phyloP scores from a whole-genome alignment of 75 land plant genomes.

The Ceratopteris richardii region DNA sequence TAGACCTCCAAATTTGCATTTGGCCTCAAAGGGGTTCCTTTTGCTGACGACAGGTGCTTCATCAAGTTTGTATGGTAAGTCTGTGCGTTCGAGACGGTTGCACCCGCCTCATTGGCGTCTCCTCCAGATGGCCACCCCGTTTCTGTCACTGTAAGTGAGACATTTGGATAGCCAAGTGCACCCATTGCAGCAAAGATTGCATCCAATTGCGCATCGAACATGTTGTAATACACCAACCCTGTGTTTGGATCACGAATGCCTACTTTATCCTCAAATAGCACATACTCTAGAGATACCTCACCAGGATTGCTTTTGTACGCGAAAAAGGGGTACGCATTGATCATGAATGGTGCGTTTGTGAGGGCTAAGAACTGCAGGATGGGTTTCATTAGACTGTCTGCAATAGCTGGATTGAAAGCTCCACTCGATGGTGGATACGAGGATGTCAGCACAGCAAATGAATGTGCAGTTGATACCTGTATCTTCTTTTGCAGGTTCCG shows the following conservation, averaged over 20 bases:
- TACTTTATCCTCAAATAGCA: conserved; percentile 27
- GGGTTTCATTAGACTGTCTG: conserved; percentile 18
- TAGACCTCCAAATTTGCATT: conserved; percentile 28
- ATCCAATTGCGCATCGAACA: conserved; percentile 69
- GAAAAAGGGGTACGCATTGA: conserved; percentile 67
- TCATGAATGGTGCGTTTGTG: conserved; percentile 38
- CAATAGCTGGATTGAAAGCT: conserved; percentile 16
- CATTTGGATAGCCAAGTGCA: conserved; percentile 18
- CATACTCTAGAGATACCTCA: conserved; percentile 34
- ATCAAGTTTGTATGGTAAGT: conserved; percentile 38
- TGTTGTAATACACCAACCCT: conserved; percentile 37
- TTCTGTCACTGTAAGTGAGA: conserved; percentile 44
- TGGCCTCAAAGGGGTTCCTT: conserved; percentile 61
- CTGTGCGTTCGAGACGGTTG: conserved; percentile 44
- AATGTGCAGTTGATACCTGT: conserved; percentile 41
- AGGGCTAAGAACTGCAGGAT: conserved; percentile 32
- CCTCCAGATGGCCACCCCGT: conserved; percentile 84
- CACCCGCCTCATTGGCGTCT: conserved; percentile 33
- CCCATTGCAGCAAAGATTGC: conserved; percentile 41
- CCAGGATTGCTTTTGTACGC: conserved; percentile 38
- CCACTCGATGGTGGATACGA: conserved; percentile 51
- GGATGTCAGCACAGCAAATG: conserved; percentile 24
- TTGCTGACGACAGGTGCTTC: conserved; percentile 6
- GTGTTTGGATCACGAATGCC: conserved; percentile 25
- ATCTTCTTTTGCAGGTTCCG: conserved; percentile 32